Conservation (phyloP, 2,329 filamentous ascomycete genomes). For the Trichoderma sp. region DNA sequence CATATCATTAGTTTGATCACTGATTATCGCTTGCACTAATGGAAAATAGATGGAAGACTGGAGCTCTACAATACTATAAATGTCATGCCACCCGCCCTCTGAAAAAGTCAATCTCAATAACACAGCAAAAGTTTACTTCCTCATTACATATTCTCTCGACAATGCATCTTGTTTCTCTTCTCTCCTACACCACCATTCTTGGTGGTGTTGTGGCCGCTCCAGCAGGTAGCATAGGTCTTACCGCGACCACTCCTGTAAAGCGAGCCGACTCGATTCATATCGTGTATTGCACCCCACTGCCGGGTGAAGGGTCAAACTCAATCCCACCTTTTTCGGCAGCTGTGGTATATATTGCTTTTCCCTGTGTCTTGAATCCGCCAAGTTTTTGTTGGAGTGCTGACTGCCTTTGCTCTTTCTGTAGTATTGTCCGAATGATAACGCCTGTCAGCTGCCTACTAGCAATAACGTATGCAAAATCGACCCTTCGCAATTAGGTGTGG, state of each 20-base stretch:
- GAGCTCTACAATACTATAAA: background rate
- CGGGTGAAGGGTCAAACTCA: background rate
- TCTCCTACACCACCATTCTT: background rate
- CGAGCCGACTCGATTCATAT: background rate
- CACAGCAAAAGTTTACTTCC: background rate
- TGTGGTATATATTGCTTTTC: background rate
- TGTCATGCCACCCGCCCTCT: background rate
- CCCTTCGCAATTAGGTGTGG: background rate
- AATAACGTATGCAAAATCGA: background rate
- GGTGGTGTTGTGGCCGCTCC: background rate
- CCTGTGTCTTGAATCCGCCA: background rate
- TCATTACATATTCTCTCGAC: background rate
- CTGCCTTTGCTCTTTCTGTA: background rate
- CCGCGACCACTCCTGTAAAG: background rate
- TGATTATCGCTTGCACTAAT: background rate
- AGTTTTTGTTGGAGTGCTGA: background rate
- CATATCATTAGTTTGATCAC: background rate
- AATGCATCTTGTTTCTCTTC: background rate
- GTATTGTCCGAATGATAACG: background rate
- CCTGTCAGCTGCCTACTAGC: background rate
- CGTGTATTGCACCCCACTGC: background rate
- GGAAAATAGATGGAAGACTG: background rate
- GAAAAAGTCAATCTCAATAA: background rate
- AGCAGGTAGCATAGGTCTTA: background rate
- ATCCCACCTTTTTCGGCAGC: background rate